phyloP scores from a whole-genome alignment of 768 basidiomycete genomes.

The Russula ochroleuca region DNA sequence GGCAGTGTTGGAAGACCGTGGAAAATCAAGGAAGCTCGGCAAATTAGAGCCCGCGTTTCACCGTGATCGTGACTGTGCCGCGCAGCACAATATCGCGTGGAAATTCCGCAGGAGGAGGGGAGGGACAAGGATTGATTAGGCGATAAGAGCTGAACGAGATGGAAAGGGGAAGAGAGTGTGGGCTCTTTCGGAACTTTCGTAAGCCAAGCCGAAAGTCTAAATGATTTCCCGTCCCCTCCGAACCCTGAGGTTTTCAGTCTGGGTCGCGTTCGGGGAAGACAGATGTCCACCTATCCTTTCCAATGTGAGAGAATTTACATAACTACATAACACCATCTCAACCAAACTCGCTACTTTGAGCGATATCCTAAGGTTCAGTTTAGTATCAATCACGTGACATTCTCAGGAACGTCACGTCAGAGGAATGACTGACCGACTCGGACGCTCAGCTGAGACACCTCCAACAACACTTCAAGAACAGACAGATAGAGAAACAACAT shows the following conservation, averaged over 20 bases:
- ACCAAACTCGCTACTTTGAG: conserved; percentile 1
- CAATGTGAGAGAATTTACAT: neutral
- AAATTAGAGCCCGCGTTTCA: neutral
- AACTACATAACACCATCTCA: neutral
- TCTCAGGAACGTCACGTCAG: no score
- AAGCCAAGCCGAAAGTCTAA: neutral
- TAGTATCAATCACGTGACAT: neutral
- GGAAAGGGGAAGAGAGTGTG: neutral
- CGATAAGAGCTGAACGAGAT: neutral
- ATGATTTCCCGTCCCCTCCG: neutral
- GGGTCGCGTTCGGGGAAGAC: no score
- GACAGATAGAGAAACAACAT: conserved; percentile 22
- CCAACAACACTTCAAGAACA: neutral
- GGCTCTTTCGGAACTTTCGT: neutral
- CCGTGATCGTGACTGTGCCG: neutral
- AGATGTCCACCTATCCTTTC: neutral
- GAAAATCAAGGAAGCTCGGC: neutral
- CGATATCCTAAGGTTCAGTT: neutral
- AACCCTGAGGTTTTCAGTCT: neutral
- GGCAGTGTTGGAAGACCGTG: conserved; percentile 5
- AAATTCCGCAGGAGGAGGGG: neutral
- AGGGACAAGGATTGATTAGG: no score
- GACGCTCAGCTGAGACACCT: no score
- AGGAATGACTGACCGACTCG: no score
- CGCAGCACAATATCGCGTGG: neutral